These are phyloP conservation scores for Lobosporangium transversale DNA, from an alignment of 192 early-diverging fungal species.

Conservation along the genomic window DNA sequence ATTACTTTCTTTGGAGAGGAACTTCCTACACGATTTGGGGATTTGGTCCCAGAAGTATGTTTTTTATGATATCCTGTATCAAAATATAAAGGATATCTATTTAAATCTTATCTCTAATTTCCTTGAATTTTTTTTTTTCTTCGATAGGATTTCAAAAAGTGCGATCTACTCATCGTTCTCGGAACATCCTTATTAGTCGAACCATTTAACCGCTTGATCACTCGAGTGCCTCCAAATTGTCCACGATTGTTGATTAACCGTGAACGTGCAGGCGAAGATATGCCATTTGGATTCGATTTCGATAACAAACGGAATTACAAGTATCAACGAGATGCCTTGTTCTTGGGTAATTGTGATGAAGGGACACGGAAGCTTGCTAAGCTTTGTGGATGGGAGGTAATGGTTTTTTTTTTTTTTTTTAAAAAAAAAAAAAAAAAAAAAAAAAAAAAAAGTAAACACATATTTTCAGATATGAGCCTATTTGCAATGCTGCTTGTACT, in stretches of 20 bases:
- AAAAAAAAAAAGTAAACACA: no score
- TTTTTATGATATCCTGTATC: background rate
- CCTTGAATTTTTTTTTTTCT: background rate
- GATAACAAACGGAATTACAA: constrained; percentile 65
- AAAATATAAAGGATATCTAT: background rate
- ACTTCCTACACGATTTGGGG: constrained; percentile 82
- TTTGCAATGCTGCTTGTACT: background rate
- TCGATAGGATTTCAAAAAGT: constrained; percentile 73
- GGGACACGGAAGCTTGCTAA: constrained; percentile 76
- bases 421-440: no score
- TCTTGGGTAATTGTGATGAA: constrained; percentile 83
- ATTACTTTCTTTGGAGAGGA: constrained; percentile 97
- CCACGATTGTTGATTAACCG: constrained; percentile 94
- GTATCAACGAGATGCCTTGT: constrained; percentile 77
- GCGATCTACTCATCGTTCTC: constrained; percentile 91
- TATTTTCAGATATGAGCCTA: background rate
- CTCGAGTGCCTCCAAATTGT: constrained; percentile 64
- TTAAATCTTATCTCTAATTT: background rate
- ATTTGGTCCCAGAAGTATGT: constrained; percentile 55
- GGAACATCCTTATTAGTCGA: constrained; percentile 90
- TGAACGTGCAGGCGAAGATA: constrained; percentile 75
- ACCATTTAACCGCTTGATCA: constrained; percentile 87
- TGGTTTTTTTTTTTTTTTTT: constrained; percentile 1
- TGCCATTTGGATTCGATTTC: constrained; percentile 80
- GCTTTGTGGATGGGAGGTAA: constrained; percentile 76